These are phyloP conservation scores for Annulohypoxylon truncatum DNA, from an alignment of 2,329 filamentous ascomycete species.

Conservation along the genomic window DNA sequence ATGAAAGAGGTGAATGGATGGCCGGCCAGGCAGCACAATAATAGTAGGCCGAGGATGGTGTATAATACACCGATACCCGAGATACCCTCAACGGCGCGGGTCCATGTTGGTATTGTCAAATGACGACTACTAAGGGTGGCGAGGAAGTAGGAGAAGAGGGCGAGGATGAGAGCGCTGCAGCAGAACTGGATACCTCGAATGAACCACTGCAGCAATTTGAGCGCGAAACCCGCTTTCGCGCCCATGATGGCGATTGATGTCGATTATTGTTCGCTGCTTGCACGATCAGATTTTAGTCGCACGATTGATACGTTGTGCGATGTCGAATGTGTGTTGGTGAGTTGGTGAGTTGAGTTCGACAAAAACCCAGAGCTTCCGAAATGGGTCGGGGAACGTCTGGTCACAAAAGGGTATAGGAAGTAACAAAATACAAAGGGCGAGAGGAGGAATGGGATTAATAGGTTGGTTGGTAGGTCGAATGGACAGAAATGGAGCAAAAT, in stretches of 20 bases:
- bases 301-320: constrained; percentile 18
- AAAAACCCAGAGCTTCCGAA: constrained; percentile 20
- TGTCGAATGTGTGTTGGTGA: background rate
- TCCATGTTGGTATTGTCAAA: constrained; percentile 70
- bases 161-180: constrained; percentile 78
- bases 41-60: constrained; percentile 74
- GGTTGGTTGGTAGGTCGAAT: constrained; percentile 9
- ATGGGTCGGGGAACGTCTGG: constrained; percentile 8
- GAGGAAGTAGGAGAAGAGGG: constrained; percentile 87
- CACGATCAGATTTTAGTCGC: constrained; percentile 24
- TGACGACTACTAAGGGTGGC: constrained; percentile 75
- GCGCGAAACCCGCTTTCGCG: constrained; percentile 66
- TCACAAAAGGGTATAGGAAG: constrained; percentile 11
- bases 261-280: constrained; percentile 11
- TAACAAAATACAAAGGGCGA: constrained; percentile 15
- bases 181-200: constrained; percentile 80
- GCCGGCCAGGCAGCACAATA: constrained; percentile 84
- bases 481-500: background rate
- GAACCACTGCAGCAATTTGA: constrained; percentile 76
- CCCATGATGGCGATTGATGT: constrained; percentile 61
- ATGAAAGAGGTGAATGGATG: constrained; percentile 77
- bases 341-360: constrained; percentile 5
- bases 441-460: constrained; percentile 17
- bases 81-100: constrained; percentile 82
- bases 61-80: constrained; percentile 81